Evolutionary conservation across 768 basidiomycete species (phyloP), one percentile per base, ranked within the genome.

Genomic region (Tylopilus balloui): DNA sequence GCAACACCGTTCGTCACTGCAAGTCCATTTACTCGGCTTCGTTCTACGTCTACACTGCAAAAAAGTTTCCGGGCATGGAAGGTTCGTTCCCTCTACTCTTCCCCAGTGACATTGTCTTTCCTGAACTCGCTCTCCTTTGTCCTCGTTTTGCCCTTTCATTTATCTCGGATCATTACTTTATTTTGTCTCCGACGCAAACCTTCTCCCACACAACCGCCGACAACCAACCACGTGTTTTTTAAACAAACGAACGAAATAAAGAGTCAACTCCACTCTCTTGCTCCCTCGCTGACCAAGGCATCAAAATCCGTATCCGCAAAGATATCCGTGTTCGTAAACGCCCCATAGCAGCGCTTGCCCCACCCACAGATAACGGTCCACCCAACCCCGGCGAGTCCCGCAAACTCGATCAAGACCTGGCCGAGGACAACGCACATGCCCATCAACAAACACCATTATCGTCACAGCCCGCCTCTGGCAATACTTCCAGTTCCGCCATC

Each of bases 61-160:
- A 96, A 77, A 92, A 93, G 69, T 96, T 95, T 64, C 92, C 93
- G 0, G 92, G 93, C 21, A 94, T 94, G 89, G 89, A 92, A 76
- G 86, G 92, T 89, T 55, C 21, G 81, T 69, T 10, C 24, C 34
- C 23, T 39, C 32, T 13, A 7, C 20, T 6, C 25, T 19, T n/a
- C n/a, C n/a, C n/a, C n/a, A n/a, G 17, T n/a, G 4, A 11, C 23
- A 28, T 35, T 49, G 57, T 56, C 60, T 61, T 63, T 56, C 63
- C 60, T 61, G 41, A 61, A 42, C 39, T 21, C 21, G 9, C 45
- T 39, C 47, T 13, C 40, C 42, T 14, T 56, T 40, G 42, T 52
- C 51, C 42, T 55, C 54, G 41, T 53, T 53, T 43, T 41, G 41
- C 48, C 24, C 40, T 15, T 49, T 56, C 49, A 43, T 57, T 42